A percentile compares a stretch with the other conserved stretches of the same genome.
Evolutionary conservation across 169 alveolate species (phyloP).

Genomic region (Eimeria tenella): DNA sequence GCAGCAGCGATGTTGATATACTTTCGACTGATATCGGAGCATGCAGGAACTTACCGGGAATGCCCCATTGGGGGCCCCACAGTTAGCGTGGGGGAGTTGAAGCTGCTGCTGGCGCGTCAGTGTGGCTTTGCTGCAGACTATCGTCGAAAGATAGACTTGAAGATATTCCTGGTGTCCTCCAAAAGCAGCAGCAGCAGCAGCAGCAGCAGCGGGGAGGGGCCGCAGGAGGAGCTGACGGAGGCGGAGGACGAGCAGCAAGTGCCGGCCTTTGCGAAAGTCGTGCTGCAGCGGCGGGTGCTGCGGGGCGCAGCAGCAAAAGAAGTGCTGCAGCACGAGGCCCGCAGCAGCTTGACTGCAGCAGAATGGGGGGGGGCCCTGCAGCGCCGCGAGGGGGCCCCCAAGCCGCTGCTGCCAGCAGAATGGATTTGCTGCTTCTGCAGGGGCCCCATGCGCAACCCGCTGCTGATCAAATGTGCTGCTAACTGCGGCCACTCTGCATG

Average conservation of each 20-base stretch:
- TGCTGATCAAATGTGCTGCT: constrained; percentile 35
- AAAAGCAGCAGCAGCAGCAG: background rate
- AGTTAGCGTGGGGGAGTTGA: constrained; percentile 1
- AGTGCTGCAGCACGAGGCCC: constrained; percentile 29
- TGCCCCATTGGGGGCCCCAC: constrained; percentile 39
- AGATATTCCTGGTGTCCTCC: constrained; percentile 15
- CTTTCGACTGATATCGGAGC: constrained; percentile 62
- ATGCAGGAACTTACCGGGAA: constrained; percentile 70
- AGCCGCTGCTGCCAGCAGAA: constrained; percentile 53
- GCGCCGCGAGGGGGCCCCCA: background rate
- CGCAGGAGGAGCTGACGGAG: constrained; percentile 43
- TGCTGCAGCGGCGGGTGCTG: constrained; percentile 42
- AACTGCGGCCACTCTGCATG: constrained; percentile 70
- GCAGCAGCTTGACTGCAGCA: constrained; percentile 23
- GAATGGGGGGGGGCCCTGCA: constrained; percentile 48
- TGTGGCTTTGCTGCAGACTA: constrained; percentile 61
- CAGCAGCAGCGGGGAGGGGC: background rate
- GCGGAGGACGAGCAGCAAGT: constrained; percentile 54
- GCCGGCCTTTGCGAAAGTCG: constrained; percentile 41
- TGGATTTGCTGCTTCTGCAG: constrained; percentile 62
- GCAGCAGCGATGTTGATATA: constrained; percentile 44
- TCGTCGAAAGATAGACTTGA: constrained; percentile 56
- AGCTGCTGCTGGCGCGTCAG: constrained; percentile 49
- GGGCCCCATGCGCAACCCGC: constrained; percentile 48
- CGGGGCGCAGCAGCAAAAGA: background rate